Percentiles rank a stretch among this genome's conserved stretches.
Evolutionary conservation across 179 eudicot species (phyloP).

Genomic region (Patellifolia procumbens): DNA sequence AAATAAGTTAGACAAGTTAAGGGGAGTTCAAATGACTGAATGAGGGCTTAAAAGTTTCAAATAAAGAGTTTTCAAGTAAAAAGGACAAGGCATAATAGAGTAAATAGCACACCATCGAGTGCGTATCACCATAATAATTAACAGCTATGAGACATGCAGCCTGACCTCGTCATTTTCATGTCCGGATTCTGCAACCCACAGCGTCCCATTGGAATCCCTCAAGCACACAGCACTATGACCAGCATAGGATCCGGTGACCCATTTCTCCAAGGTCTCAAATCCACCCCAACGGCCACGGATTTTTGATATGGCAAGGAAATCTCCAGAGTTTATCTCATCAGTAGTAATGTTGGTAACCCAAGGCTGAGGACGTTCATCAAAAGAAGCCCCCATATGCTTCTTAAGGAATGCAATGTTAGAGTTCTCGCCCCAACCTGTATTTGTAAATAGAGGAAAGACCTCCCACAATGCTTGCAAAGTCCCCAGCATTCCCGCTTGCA

Average conservation of each 20-base stretch:
- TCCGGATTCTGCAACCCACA: constrained; percentile 99
- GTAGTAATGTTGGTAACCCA: constrained; percentile 79
- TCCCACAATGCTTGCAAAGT: constrained; percentile 90
- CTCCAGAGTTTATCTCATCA: constrained; percentile 94
- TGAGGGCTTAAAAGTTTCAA: not conserved
- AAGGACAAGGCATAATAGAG: not conserved
- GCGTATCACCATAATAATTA: not conserved
- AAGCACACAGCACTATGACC: constrained; percentile 97
- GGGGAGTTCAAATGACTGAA: not conserved
- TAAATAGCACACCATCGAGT: not conserved
- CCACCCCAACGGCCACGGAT: constrained; percentile 99
- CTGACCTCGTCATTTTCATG: constrained; percentile 89
- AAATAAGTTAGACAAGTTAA: not conserved
- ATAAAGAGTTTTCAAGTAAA: not conserved
- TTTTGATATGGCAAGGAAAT: constrained; percentile 89
- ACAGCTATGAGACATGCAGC: not conserved
- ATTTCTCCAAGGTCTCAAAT: constrained; percentile 95
- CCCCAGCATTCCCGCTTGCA: constrained; percentile 98
- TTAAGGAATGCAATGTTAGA: constrained; percentile 79
- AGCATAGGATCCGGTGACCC: constrained; percentile 98
- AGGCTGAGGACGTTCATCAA: constrained; percentile 84
- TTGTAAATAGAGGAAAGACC: constrained; percentile 85
- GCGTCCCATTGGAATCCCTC: constrained; percentile 84
- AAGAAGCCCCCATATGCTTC: constrained; percentile 85
- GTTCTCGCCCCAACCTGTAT: constrained; percentile 88